phyloP scores from a whole-genome alignment of 345 rosid genomes.

The Boechera divaricarpa region DNA sequence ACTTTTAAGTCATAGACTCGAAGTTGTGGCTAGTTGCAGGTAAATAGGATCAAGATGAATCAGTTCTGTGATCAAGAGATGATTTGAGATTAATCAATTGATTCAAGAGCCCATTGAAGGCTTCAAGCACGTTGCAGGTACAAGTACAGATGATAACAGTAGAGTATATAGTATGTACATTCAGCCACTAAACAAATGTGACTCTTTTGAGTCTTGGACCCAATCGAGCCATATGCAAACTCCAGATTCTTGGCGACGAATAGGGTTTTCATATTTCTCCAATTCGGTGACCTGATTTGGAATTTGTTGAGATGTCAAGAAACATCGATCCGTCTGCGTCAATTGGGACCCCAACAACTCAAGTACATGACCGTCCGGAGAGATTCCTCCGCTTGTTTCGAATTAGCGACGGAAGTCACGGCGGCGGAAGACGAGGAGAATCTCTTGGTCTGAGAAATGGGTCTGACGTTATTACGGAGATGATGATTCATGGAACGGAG shows the following conservation, averaged over 20 bases:
- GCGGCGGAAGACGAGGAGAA: constrained; percentile 49
- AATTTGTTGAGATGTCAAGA: too few species aligned
- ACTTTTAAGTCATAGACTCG: background rate
- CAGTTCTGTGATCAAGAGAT: background rate
- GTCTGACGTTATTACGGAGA: constrained; percentile 48
- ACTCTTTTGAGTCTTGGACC: background rate
- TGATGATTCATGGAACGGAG: constrained; percentile 52
- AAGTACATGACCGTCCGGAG: constrained; percentile 61
- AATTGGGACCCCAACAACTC: constrained; percentile 71
- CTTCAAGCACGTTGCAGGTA: background rate
- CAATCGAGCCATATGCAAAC: too few species aligned
- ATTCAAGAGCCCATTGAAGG: background rate
- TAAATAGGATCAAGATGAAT: background rate
- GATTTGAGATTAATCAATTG: background rate
- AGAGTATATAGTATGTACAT: background rate
- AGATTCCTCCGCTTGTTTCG: constrained; percentile 53
- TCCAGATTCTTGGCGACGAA: too few species aligned
- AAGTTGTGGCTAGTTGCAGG: background rate
- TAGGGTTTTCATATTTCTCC: too few species aligned
- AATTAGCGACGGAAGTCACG: background rate
- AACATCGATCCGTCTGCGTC: too few species aligned
- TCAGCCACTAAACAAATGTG: background rate
- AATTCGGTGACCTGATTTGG: too few species aligned
- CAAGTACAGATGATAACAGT: constrained; percentile 1
- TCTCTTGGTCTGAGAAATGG: constrained; percentile 54